These are phyloP conservation scores for Arctium minus DNA, from an alignment of 129 eudicot species.

Conservation along the genomic window DNA sequence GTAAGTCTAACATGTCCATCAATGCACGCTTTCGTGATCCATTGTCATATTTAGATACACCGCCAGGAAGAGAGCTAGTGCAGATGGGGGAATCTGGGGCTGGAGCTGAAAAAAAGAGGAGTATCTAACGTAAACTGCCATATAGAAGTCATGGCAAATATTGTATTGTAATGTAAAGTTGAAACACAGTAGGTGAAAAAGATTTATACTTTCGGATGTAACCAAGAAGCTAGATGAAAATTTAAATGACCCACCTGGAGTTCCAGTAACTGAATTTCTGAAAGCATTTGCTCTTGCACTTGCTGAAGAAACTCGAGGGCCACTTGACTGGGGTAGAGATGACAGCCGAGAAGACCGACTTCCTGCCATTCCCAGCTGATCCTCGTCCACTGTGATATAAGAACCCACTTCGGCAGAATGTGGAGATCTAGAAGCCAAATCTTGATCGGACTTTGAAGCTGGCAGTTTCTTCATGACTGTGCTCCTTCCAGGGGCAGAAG, in stretches of 20 bases:
- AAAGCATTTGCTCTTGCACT: conserved; percentile 31
- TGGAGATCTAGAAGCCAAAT: conserved; percentile 66
- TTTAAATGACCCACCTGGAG: conserved; percentile 26
- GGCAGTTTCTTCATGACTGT: conserved; percentile 42
- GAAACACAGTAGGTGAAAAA: not conserved
- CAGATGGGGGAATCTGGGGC: conserved; percentile 34
- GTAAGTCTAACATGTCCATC: conserved; percentile 63
- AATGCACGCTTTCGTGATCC: conserved; percentile 63
- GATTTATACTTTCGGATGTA: conserved; percentile 39
- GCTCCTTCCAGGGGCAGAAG: conserved; percentile 41
- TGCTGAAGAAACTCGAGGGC: conserved; percentile 36
- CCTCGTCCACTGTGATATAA: conserved; percentile 45
- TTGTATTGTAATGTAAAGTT: not conserved
- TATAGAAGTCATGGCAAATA: not conserved
- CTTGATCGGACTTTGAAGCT: conserved; percentile 85
- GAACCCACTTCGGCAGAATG: conserved; percentile 61
- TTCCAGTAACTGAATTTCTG: conserved; percentile 34
- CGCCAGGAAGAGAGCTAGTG: conserved; percentile 29
- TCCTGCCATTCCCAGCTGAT: conserved; percentile 38
- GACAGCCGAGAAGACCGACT: conserved; percentile 42
- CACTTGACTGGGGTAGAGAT: conserved; percentile 33
- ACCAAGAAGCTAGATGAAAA: conserved; percentile 37
- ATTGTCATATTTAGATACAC: conserved; percentile 28
- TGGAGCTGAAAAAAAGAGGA: conserved; percentile 41
- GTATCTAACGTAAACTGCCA: not conserved